These are phyloP conservation scores for Fragosphaeria purpurea DNA, from an alignment of 2,329 filamentous ascomycete genomes.

Conservation along the genomic window DNA sequence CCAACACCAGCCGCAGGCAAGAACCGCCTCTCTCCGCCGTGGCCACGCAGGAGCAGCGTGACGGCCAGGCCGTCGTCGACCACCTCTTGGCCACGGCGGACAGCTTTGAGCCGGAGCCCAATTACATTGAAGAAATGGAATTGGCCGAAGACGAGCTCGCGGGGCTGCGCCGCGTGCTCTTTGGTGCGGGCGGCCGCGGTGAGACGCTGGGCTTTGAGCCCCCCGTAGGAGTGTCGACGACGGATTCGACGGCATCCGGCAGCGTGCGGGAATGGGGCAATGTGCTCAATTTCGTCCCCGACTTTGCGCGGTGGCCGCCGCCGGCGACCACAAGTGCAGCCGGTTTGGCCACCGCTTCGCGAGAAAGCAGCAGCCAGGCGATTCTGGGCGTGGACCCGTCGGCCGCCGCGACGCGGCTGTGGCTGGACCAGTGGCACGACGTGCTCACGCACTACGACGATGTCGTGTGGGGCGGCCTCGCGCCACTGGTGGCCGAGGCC, in stretches of 20 bases:
- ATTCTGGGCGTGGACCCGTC: constrained; percentile 31
- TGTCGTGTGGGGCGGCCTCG: constrained; percentile 59
- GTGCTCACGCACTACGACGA: constrained; percentile 50
- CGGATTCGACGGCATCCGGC: constrained; percentile 7
- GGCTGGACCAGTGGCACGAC: constrained; percentile 46
- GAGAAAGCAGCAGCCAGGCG: constrained; percentile 6
- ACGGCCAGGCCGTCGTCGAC: constrained; percentile 29
- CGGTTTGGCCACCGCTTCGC: constrained; percentile 7
- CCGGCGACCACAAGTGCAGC: constrained; percentile 12
- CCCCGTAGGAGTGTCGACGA: too few species aligned
- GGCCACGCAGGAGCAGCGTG: constrained; percentile 24
- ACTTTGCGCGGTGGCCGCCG: constrained; percentile 24
- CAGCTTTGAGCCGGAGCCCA: constrained; percentile 11
- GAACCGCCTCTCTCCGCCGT: constrained; percentile 15
- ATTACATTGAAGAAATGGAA: constrained; percentile 13
- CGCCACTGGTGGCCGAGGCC: constrained; percentile 46
- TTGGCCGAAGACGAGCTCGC: constrained; percentile 20
- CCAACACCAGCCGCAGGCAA: too few species aligned
- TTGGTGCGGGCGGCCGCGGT: constrained; percentile 14
- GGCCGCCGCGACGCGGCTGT: constrained; percentile 29
- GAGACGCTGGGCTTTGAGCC: too few species aligned
- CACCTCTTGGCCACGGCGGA: constrained; percentile 20
- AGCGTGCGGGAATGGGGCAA: constrained; percentile 29
- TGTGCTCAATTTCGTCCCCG: constrained; percentile 41
- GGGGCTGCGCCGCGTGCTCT: constrained; percentile 29